These are phyloP conservation scores for Ceratocystis eucalypticola DNA, from an alignment of 2,329 filamentous ascomycete genomes.

Conservation along the genomic window DNA sequence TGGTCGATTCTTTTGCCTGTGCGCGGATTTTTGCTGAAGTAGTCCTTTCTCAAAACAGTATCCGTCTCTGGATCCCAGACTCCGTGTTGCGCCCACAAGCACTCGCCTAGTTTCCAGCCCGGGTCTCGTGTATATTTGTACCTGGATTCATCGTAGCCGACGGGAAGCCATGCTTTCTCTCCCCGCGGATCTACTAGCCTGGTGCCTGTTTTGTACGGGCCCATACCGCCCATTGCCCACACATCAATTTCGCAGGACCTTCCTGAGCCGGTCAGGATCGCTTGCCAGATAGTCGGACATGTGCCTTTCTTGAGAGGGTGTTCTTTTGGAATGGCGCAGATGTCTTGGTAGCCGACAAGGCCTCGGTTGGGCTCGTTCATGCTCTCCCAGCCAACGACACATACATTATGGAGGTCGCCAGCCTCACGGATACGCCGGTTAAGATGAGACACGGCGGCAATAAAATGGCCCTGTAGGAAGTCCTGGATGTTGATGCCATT, in stretches of 20 bases:
- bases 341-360: conserved; percentile 67
- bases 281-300: conserved; percentile 86
- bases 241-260: conserved; percentile 78
- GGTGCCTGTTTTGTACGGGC: conserved; percentile 77
- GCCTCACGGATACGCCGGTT: conserved; percentile 78
- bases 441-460: conserved; percentile 65
- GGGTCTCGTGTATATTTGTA: conserved; percentile 86
- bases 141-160: conserved; percentile 58
- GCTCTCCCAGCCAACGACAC: conserved; percentile 91
- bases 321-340: conserved; percentile 68
- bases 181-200: conserved; percentile 79
- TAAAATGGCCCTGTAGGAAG: conserved; percentile 77
- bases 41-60: conserved; percentile 66
- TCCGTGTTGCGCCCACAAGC: conserved; percentile 91
- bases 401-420: conserved; percentile 70
- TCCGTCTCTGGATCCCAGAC: conserved; percentile 80
- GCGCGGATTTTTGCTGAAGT: conserved; percentile 67
- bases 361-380: conserved; percentile 91
- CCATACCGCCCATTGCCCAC: conserved; percentile 88
- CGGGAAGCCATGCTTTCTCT: conserved; percentile 67
- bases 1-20: conserved; percentile 66
- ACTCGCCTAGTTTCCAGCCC: conserved; percentile 85
- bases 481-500: conserved; percentile 94
- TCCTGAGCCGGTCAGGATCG: conserved; percentile 81
- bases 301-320: conserved; percentile 89